Conservation (phyloP, 306 rosid genomes). For the Pterocarpus santalinus region DNA sequence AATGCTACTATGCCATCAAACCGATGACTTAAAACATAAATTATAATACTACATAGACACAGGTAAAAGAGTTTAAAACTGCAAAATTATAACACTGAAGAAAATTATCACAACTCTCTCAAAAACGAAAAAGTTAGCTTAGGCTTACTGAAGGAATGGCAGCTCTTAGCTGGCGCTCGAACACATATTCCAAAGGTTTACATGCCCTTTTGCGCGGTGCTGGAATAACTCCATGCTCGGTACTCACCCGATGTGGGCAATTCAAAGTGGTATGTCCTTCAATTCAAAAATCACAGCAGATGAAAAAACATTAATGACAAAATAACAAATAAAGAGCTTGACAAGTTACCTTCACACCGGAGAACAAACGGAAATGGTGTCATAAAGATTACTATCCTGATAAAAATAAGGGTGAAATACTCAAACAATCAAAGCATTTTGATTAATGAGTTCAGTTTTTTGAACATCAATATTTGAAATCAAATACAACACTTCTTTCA, state of each 20-base stretch:
- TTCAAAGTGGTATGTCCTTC: slow-evolving; percentile 92
- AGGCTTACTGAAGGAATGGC: slow-evolving; percentile 63
- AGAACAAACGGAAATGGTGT: not conserved
- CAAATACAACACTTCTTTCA: not conserved
- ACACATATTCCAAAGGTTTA: slow-evolving; percentile 79
- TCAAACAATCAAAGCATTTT: not conserved
- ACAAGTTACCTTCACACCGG: not conserved
- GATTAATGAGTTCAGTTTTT: not conserved
- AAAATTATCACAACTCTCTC: not conserved
- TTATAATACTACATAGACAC: not conserved
- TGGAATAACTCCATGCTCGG: slow-evolving; percentile 88
- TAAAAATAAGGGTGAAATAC: not conserved
- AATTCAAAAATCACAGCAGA: slow-evolving; percentile 46
- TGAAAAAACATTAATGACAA: not conserved
- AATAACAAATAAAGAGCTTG: not conserved
- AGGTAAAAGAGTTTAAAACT: slow-evolving; percentile 16
- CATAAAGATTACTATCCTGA: slow-evolving; percentile 2
- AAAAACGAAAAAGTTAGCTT: not conserved
- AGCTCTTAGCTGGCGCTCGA: slow-evolving; percentile 85
- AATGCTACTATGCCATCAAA: not conserved
- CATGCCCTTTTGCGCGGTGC: slow-evolving; percentile 67
- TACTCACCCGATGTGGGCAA: slow-evolving; percentile 87
- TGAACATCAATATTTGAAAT: too few relatives aligned
- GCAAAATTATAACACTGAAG: not conserved
- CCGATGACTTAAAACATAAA: slow-evolving; percentile 2